A percentile compares a stretch with the other conserved stretches of the same genome.
These are phyloP conservation scores for Pleurotus salmoneostramineus DNA, from an alignment of 768 basidiomycete species.

Conservation along the genomic window DNA sequence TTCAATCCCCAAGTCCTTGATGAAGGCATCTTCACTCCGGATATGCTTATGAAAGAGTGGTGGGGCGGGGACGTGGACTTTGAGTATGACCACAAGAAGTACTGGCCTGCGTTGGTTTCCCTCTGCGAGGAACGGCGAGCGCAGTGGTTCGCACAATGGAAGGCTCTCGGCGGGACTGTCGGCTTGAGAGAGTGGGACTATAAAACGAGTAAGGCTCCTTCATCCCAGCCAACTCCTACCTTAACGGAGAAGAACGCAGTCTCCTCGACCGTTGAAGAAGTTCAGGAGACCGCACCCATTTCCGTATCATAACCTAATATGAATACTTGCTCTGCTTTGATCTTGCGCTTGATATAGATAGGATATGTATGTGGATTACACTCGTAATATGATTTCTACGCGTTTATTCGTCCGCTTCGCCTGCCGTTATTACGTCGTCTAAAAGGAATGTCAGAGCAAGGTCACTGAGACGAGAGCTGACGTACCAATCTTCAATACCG, in stretches of 20 bases:
- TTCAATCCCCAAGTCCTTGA: slow-evolving; percentile 69
- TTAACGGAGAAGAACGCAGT: not conserved
- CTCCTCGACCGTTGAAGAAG: not conserved
- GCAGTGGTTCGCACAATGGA: slow-evolving; percentile 60
- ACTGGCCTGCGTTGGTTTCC: slow-evolving; percentile 65
- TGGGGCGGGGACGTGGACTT: slow-evolving; percentile 72
- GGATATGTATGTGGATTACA: slow-evolving; percentile 4
- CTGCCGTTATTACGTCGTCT: slow-evolving; percentile 80
- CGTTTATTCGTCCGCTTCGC: slow-evolving; percentile 62
- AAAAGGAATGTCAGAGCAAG: slow-evolving; percentile 8
- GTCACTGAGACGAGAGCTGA: slow-evolving; percentile 8
- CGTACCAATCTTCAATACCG: slow-evolving; percentile 84
- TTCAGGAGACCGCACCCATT: not conserved
- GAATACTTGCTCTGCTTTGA: not conserved
- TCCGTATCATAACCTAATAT: not conserved
- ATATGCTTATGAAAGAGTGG: slow-evolving; percentile 64
- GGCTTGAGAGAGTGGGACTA: slow-evolving; percentile 82
- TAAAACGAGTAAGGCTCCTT: slow-evolving; percentile 29
- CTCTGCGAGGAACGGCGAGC: slow-evolving; percentile 48
- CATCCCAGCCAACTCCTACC: not conserved
- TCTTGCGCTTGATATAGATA: not conserved
- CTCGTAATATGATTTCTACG: not conserved
- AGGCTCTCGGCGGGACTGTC: slow-evolving; percentile 57
- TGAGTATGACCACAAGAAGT: slow-evolving; percentile 69
- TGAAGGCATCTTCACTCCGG: slow-evolving; percentile 63